Base-by-base conservation (phyloP, 75 land plant genomes). In the Selaginella moellendorffii region DNA sequence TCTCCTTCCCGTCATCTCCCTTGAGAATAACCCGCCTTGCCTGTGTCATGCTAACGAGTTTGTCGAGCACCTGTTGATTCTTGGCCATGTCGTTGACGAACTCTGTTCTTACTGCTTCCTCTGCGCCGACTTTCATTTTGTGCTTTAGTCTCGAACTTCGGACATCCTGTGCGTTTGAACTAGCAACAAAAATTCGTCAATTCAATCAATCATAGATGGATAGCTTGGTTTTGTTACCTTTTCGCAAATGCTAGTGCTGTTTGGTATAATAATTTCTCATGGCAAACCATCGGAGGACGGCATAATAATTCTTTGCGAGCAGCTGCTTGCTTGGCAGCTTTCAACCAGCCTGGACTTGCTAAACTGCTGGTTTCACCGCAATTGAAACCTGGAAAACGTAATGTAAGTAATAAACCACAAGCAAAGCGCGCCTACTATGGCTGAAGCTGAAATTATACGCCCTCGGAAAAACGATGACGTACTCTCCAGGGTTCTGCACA, bases 401-500 rank as follows among this genome's bases (percentile, higher is more conserved):
- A 36, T n/a, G 46, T 5, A 5, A 36, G 46, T 36, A 36, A 36
- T 14, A 36, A 14, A 36, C 14, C 5, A 5, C 10, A 36, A 36
- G 5, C 5, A 14, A 36, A 36, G 46, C 5, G 14, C 5, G 46
- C 46, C 14, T 36, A 56, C 59, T n/a, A 19, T 56, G 59, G 59
- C 59, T 56, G 59, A 56, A 56, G 25, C 19, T n/a, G 17, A 56
- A 21, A 56, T 56, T 19, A 21, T 56, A 56, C 2, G 59, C 8
- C 9, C 59, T 8, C 24, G 59, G 59, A 19, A 56, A 56, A 8
- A 19, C n/a, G 24, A 56, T n/a, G 2, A 56, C 59, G 59, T 56
- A 56, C 24, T 56, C 59, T 19, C 59, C 59, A 46, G 59, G 25
- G 24, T 56, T 56, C 19, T 56, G 59, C 59, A 56, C 59, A 21